phyloP scores from a whole-genome alignment of 2,329 filamentous ascomycete genomes.

The Furcasterigmium furcatum region DNA sequence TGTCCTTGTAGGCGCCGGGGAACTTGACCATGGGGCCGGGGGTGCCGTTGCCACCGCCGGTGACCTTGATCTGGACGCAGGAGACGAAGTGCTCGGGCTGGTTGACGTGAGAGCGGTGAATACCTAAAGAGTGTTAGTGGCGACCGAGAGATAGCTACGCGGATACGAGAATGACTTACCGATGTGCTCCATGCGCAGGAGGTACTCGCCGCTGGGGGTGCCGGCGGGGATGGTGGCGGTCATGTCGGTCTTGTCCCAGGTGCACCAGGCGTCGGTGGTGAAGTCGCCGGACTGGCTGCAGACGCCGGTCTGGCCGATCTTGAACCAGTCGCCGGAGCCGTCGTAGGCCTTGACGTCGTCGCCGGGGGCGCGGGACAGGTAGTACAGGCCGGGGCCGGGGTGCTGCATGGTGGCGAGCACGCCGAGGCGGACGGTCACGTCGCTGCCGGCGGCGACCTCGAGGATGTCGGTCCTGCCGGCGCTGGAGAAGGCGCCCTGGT shows the following conservation, averaged over 20 bases:
- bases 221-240: slow-evolving; percentile 37
- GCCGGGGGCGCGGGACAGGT: slow-evolving; percentile 7
- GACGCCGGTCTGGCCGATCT: slow-evolving; percentile 16
- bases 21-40: slow-evolving; percentile 20
- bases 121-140: not conserved
- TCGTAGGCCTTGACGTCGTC: slow-evolving; percentile 14
- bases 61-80: slow-evolving; percentile 16
- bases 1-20: slow-evolving; percentile 22
- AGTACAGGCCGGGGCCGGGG: slow-evolving; percentile 9
- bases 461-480: slow-evolving; percentile 15
- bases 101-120: slow-evolving; percentile 16
- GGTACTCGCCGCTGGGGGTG: slow-evolving; percentile 38
- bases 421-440: slow-evolving; percentile 15
- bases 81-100: slow-evolving; percentile 14
- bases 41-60: slow-evolving; percentile 11
- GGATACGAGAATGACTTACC: no score
- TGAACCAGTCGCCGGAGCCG: slow-evolving; percentile 20
- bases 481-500: slow-evolving; percentile 20
- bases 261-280: slow-evolving; percentile 20
- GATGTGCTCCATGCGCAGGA: slow-evolving; percentile 42
- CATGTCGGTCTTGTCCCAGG: slow-evolving; percentile 34
- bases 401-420: slow-evolving; percentile 14
- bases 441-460: slow-evolving; percentile 16
- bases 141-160: not conserved
- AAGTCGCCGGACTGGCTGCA: slow-evolving; percentile 21